Evolutionary conservation across 2,329 filamentous ascomycete genomes (phyloP).

Genomic region (Scedosporium minutisporum): DNA sequence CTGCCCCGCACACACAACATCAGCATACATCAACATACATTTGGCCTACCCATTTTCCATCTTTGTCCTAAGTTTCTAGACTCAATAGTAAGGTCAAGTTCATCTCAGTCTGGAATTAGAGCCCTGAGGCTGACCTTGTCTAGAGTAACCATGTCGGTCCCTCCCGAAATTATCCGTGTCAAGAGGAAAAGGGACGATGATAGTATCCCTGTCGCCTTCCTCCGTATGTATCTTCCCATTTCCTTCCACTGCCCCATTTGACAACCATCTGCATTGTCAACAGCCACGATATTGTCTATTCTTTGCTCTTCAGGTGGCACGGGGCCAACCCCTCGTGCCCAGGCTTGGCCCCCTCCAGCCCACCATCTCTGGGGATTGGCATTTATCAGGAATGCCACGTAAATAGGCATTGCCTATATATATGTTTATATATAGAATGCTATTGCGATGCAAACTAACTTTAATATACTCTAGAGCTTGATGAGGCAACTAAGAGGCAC

Average conservation of each 20-base stretch:
- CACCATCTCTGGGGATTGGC: neutral
- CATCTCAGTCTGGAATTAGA: too few relatives aligned
- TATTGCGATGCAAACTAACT: too few relatives aligned
- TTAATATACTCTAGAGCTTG: neutral
- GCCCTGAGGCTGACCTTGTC: neutral
- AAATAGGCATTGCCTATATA: too few relatives aligned
- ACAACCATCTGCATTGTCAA: neutral
- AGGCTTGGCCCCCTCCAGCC: too few relatives aligned
- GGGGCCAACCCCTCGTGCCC: too few relatives aligned
- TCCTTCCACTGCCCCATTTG: conserved; percentile 11
- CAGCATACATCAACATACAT: too few relatives aligned
- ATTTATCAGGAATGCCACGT: neutral
- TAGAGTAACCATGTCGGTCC: conserved; percentile 40
- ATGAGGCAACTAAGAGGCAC: conserved; percentile 35
- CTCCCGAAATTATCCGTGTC: conserved; percentile 49
- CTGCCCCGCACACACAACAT: too few relatives aligned
- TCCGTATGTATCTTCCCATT: conserved; percentile 31
- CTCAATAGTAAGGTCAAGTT: too few relatives aligned
- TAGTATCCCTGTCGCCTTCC: conserved; percentile 39
- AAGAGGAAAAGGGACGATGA: conserved; percentile 51
- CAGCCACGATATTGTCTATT: neutral
- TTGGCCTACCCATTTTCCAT: too few relatives aligned
- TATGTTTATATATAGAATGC: too few relatives aligned
- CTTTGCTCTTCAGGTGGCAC: neutral
- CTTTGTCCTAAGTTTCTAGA: too few relatives aligned